Evolutionary conservation across 129 eudicot genomes (phyloP), one percentile per base, ranked within the genome.

Genomic region (Silybum marianum): DNA sequence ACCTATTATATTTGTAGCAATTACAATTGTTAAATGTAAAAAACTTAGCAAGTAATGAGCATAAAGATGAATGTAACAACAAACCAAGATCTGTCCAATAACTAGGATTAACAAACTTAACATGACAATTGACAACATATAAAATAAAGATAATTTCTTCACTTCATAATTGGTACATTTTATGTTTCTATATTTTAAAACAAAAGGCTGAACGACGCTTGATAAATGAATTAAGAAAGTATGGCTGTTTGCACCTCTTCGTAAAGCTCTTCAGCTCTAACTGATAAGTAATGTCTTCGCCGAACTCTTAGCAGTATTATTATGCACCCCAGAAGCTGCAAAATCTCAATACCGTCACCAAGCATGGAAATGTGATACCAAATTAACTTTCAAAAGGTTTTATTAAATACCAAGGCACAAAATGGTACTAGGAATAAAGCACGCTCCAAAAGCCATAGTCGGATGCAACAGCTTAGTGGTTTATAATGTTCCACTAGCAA

Each of bases 211-310:
- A n/a, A n/a, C n/a, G 24, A n/a, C 18, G 7, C 12, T 71, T 36
- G 76, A 71, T 32, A 6, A 67, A 71, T 6, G 16, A 74, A 67
- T 81, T 4, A 32, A 69, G 72, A 71, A 74, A 24, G 63, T 75
- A 48, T 18, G 71, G 46, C 22, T 23, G 36, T 72, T 38, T 18
- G 51, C 78, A 92, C 99, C 99, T 95, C 87, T 73, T 79, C 88
- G 73, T 95, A 95, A 67, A 93, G 91, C 83, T 95, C 89, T 86
- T 92, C 99, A 46, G 92, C 93, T 88, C 97, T 90, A 76, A 80
- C 89, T 78, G 93, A 84, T 82, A 91, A 85, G 32, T 84, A 81
- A 79, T 78, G 86, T 73, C 88, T 91, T 68, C 86, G 85, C 38
- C 82, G 83, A 71, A 85, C 44, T 86, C 79, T 88, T 69, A 69